Percentiles rank a stretch among this genome's conserved stretches.
phyloP scores from a whole-genome alignment of 1,284 basidiomycete species.

The Sporisorium scitamineum region DNA sequence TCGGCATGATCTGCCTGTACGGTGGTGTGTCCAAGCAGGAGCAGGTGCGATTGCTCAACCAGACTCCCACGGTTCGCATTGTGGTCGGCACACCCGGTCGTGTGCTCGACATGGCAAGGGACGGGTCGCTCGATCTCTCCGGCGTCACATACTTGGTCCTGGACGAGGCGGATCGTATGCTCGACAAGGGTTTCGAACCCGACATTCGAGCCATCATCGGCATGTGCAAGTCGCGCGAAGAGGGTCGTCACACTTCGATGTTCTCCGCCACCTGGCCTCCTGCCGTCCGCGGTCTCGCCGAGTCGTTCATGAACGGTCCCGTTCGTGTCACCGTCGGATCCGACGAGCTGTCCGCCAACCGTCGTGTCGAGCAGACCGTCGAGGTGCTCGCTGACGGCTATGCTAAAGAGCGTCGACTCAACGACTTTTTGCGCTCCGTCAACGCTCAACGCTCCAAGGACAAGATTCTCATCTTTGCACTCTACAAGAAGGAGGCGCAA shows the following conservation, averaged over 20 bases:
- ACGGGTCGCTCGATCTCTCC: slow-evolving; percentile 77
- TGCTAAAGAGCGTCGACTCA: slow-evolving; percentile 81
- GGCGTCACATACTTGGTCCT: slow-evolving; percentile 91
- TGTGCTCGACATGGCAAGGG: slow-evolving; percentile 88
- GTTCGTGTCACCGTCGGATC: slow-evolving; percentile 93
- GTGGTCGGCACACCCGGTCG: slow-evolving; percentile 95
- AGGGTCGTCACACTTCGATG: slow-evolving; percentile 70
- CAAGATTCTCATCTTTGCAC: slow-evolving; percentile 90
- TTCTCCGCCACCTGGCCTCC: slow-evolving; percentile 98
- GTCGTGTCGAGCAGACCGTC: slow-evolving; percentile 81
- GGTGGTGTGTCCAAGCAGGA: slow-evolving; percentile 90
- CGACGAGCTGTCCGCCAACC: slow-evolving; percentile 94
- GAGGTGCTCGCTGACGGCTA: slow-evolving; percentile 90
- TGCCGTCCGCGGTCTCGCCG: slow-evolving; percentile 90
- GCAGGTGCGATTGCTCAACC: slow-evolving; percentile 76
- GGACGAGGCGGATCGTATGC: slow-evolving; percentile 98
- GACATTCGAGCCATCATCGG: slow-evolving; percentile 94
- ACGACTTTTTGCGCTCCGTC: slow-evolving; percentile 65
- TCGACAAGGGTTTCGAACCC: slow-evolving; percentile 98
- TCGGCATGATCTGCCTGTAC: slow-evolving; percentile 87
- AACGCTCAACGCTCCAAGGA: slow-evolving; percentile 72
- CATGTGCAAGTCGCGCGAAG: slow-evolving; percentile 74
- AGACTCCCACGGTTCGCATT: slow-evolving; percentile 75
- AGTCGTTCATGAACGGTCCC: slow-evolving; percentile 86
- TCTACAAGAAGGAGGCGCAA: slow-evolving; percentile 91